Evolutionary conservation across 2,329 filamentous ascomycete genomes (phyloP), one percentile per base, ranked within the genome.

Genomic region (Ophiostoma novo-ulmi): DNA sequence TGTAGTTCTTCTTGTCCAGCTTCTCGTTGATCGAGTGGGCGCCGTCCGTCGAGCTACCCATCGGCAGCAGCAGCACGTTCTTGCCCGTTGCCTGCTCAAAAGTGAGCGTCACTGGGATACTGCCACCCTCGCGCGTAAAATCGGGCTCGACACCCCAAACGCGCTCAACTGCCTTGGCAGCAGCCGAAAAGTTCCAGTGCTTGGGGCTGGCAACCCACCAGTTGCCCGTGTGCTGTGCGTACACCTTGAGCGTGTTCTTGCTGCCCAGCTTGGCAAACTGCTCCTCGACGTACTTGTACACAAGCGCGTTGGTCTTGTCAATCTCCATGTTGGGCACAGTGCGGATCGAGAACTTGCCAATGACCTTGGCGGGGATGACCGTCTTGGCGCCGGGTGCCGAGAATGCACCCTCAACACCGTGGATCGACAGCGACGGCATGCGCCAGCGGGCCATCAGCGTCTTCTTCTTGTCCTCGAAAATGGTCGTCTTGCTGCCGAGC

Each of bases 11-110:
- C 86, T 91, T 93, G 81, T 99, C 95, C 71, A 99, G 85, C 86
- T 97, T 97, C 87, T 98, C 95, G 80, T 99, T 99, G 81, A 97
- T 96, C 44, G 93, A 97, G 82, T 99, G 95, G 8, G 95, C 95
- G 61, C 92, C 94, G 79, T 98, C 95, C 1, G 94, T 99, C 63
- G 92, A 96, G 84, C 92, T 97, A 65, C 95, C 95, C 95, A 99
- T 98, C 41, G 95, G 95, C 75, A 99, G 82, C 75, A 99, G 84
- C 71, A 99, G 83, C 61, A 98, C 94, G 78, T 98, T 99, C 89
- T 99, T 99, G 78, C 94, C 93, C 7, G 94, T 97, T 22, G 95
- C 94, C 83, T 97, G 89, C 84, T 99, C 95, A 79, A 99, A 99
- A 1, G 93, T 98, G 77, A 99, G 83, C 8, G 95, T 99, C 69